Percentiles rank a stretch among this genome's conserved stretches.
Evolutionary conservation across 192 early-diverging fungal genomes (phyloP).

Genomic region (Coemansia sp.): DNA sequence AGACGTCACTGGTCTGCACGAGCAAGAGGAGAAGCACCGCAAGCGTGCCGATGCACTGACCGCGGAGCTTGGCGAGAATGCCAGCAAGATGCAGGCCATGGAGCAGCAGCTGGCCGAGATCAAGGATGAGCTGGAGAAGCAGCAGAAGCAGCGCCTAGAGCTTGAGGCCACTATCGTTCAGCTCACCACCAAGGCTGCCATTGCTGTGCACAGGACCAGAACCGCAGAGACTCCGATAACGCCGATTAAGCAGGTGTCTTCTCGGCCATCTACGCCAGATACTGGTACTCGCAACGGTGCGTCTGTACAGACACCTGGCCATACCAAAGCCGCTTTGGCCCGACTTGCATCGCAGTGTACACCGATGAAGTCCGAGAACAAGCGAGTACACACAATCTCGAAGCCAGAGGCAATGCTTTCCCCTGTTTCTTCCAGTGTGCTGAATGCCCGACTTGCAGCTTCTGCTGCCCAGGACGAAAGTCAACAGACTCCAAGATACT

Average conservation of each 20-base stretch:
- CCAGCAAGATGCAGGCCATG: not conserved
- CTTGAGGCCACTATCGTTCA: slow-evolving; percentile 13
- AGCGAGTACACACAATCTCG: slow-evolving; percentile 17
- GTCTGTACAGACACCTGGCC: not conserved
- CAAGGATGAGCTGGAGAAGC: slow-evolving; percentile 19
- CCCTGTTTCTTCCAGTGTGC: slow-evolving; percentile 35
- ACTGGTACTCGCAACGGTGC: slow-evolving; percentile 1
- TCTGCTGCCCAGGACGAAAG: slow-evolving; percentile 6
- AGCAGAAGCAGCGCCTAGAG: slow-evolving; percentile 16
- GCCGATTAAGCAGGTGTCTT: slow-evolving; percentile 1
- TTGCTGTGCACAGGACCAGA: not conserved
- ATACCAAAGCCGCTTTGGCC: slow-evolving; percentile 9
- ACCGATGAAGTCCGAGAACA: slow-evolving; percentile 22
- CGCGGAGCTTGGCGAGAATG: slow-evolving; percentile 16
- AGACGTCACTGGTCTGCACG: slow-evolving; percentile 41
- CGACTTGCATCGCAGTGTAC: slow-evolving; percentile 30
- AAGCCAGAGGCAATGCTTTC: slow-evolving; percentile 19
- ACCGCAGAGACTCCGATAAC: not conserved
- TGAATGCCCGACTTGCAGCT: slow-evolving; percentile 29
- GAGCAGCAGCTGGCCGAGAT: slow-evolving; percentile 17
- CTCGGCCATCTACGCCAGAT: not conserved
- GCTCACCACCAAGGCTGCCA: not conserved
- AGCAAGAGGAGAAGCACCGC: slow-evolving; percentile 40
- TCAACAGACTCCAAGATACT: not conserved
- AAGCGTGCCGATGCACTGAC: slow-evolving; percentile 30